Evolutionary conservation across 208 protist species (phyloP).

Genomic region (Dictyostelium gargantuum): DNA sequence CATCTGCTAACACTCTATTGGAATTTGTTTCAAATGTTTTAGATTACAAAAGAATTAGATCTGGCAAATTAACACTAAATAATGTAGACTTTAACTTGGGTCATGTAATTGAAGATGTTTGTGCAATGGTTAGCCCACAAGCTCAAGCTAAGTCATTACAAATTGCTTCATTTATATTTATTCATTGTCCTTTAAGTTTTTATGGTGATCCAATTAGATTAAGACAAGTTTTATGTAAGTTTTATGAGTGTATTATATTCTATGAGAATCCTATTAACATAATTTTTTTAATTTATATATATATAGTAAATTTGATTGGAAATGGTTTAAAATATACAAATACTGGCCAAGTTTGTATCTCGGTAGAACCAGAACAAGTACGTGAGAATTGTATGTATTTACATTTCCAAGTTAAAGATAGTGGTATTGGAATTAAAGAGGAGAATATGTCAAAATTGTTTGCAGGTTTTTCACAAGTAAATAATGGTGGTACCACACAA

Average conservation of each 20-base stretch:
- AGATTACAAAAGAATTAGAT: neutral
- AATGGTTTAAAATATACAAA: constrained; percentile 56
- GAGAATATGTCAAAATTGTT: constrained; percentile 45
- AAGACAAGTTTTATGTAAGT: constrained; percentile 32
- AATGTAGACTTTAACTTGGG: constrained; percentile 27
- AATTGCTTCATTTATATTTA: constrained; percentile 43
- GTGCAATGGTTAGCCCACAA: constrained; percentile 15
- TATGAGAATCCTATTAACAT: too few species aligned
- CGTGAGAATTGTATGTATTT: neutral
- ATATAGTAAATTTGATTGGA: constrained; percentile 37
- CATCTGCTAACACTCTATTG: neutral
- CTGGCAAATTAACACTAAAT: neutral
- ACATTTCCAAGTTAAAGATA: constrained; percentile 49
- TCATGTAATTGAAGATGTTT: constrained; percentile 17
- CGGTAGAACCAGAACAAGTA: constrained; percentile 8
- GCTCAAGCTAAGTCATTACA: neutral
- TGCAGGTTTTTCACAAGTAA: constrained; percentile 28
- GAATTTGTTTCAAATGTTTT: neutral
- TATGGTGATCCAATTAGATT: constrained; percentile 57
- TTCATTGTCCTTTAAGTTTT: constrained; percentile 32
- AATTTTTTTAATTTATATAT: too few species aligned
- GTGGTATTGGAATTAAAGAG: constrained; percentile 48
- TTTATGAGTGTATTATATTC: neutral
- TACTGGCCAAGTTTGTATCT: constrained; percentile 16
- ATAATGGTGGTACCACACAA: neutral